phyloP scores from a whole-genome alignment of 2,329 filamentous ascomycete species.

The Clarireedia monteithiana region DNA sequence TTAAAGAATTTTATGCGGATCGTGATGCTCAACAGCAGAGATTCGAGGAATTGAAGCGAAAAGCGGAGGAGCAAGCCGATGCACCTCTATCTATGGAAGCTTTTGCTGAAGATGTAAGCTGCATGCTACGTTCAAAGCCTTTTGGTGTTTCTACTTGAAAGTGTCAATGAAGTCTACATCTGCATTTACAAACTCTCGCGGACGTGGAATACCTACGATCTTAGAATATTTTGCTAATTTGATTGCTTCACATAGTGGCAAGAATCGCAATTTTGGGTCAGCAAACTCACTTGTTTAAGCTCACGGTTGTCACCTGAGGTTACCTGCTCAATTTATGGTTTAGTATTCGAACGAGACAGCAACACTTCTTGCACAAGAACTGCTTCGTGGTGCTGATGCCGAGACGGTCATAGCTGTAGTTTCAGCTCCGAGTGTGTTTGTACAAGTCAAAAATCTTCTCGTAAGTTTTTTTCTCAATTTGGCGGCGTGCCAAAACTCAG shows the following conservation, averaged over 20 bases:
- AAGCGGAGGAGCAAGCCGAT: conserved; percentile 47
- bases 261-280: conserved; percentile 74
- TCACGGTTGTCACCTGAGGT: background rate
- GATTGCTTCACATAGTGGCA: conserved; percentile 47
- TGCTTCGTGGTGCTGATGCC: conserved; percentile 53
- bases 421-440: conserved; percentile 69
- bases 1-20: conserved; percentile 68
- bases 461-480: background rate
- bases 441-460: conserved; percentile 61
- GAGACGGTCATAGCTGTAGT: conserved; percentile 59
- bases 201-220: background rate
- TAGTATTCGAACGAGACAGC: conserved; percentile 70
- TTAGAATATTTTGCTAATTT: background rate
- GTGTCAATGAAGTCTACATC: background rate
- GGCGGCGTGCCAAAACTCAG: no score
- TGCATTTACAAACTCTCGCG: background rate
- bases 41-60: conserved; percentile 59
- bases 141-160: background rate
- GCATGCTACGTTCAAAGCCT: no score
- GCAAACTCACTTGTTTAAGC: conserved; percentile 12
- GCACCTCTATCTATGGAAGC: conserved; percentile 51
- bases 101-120: conserved; percentile 56
- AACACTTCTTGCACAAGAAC: conserved; percentile 50
- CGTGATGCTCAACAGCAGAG: conserved; percentile 57
- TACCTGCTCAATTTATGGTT: background rate